These are phyloP conservation scores for Neurospora pannonica DNA, from an alignment of 495 filamentous ascomycete genomes.

Conservation along the genomic window DNA sequence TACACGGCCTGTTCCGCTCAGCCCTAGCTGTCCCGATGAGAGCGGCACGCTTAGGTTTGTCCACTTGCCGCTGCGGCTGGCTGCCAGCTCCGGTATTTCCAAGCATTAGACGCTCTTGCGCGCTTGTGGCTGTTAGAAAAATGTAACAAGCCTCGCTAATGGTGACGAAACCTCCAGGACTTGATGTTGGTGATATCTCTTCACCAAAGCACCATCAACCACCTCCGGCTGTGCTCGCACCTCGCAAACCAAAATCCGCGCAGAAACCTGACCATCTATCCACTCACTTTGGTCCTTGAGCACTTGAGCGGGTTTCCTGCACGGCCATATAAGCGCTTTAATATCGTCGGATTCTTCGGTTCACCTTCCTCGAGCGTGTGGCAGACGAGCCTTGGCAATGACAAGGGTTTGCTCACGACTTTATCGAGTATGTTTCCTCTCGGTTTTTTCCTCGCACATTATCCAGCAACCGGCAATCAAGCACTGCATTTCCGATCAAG, in stretches of 20 bases:
- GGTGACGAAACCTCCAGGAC: not conserved
- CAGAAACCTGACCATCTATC: not conserved
- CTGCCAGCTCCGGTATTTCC: not conserved
- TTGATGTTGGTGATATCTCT: not conserved
- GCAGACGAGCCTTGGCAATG: slow-evolving; percentile 7
- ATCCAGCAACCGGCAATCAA: not conserved
- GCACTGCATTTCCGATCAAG: not conserved
- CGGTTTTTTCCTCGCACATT: not conserved
- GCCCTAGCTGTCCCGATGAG: not conserved
- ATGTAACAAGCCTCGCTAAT: not conserved
- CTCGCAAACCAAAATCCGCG: not conserved
- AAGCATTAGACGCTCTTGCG: not conserved
- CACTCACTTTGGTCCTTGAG: not conserved
- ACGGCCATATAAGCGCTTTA: slow-evolving; percentile 1
- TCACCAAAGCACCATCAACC: not conserved
- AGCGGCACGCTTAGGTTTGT: not conserved
- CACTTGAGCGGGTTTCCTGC: slow-evolving; percentile 1
- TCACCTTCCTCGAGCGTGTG: slow-evolving; percentile 11
- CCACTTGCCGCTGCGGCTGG: not conserved
- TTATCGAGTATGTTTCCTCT: not conserved
- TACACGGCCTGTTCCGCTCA: not conserved
- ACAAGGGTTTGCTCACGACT: not conserved
- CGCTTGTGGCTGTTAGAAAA: not conserved
- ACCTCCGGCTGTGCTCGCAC: not conserved
- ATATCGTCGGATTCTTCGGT: slow-evolving; percentile 22